A percentile compares a stretch with the other conserved stretches of the same genome.
These are phyloP conservation scores for Aleurites moluccanus DNA, from an alignment of 441 rosid species.

Conservation along the genomic window DNA sequence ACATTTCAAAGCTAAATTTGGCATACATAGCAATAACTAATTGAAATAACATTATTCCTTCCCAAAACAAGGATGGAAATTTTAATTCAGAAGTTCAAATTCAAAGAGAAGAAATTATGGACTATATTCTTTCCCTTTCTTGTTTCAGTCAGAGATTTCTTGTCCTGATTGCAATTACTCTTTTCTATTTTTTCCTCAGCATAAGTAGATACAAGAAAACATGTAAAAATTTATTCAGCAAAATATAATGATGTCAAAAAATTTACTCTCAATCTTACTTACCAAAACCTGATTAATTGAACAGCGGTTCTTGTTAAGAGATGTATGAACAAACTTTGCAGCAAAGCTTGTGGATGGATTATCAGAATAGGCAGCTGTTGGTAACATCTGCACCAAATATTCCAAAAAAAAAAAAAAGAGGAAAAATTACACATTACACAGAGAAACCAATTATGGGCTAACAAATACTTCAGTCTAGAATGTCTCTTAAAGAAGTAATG, in stretches of 20 bases:
- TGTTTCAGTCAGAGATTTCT: not conserved
- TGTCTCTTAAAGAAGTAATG: not conserved
- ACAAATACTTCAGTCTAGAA: conserved; percentile 11
- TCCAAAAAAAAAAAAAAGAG: too few relatives aligned
- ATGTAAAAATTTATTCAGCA: not conserved
- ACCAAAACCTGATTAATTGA: conserved; percentile 94
- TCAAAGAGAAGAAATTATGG: not conserved
- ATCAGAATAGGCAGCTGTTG: conserved; percentile 88
- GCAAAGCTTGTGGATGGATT: conserved; percentile 96
- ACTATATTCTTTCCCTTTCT: not conserved
- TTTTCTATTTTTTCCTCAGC: not conserved
- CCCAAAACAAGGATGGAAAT: not conserved
- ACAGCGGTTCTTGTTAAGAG: conserved; percentile 92
- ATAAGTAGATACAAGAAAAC: not conserved
- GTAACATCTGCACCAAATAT: conserved; percentile 68
- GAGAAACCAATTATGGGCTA: conserved; percentile 9
- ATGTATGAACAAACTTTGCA: conserved; percentile 95
- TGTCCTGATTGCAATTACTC: not conserved
- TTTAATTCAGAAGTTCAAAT: not conserved
- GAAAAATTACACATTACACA: conserved; percentile 8
- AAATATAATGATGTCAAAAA: conserved; percentile 9
- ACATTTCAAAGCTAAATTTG: not conserved
- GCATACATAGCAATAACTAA: not conserved
- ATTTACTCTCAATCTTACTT: conserved; percentile 26
- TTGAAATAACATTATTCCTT: not conserved